phyloP scores from a whole-genome alignment of 176 grass and related monocot species.

The Leersia perrieri region DNA sequence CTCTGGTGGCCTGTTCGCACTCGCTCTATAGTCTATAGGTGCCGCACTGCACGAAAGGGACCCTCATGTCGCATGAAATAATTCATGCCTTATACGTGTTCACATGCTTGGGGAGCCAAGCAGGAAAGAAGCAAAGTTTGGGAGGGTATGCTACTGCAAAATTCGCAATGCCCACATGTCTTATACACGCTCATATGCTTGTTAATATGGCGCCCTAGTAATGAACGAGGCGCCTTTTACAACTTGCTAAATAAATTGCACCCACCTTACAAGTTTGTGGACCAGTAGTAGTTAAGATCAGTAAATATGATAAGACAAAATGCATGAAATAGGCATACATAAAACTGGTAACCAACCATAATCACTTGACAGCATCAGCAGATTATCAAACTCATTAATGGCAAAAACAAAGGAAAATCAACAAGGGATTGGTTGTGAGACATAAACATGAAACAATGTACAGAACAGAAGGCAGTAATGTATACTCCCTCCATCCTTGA shows the following conservation, averaged over 20 bases:
- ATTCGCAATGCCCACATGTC: not conserved
- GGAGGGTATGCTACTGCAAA: not conserved
- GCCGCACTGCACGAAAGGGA: not conserved
- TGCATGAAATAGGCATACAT: not conserved
- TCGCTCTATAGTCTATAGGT: too few relatives aligned
- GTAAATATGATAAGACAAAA: conserved; percentile 5
- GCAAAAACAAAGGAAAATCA: not conserved
- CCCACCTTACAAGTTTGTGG: too few relatives aligned
- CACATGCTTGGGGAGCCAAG: too few relatives aligned
- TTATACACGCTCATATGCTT: not conserved
- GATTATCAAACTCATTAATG: not conserved
- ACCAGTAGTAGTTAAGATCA: not conserved
- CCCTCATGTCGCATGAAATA: not conserved
- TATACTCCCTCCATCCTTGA: too few relatives aligned
- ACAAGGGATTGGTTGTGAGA: not conserved
- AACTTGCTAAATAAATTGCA: not conserved
- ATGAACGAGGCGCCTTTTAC: too few relatives aligned
- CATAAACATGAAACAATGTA: not conserved
- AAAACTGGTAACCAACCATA: not conserved
- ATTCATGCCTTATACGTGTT: too few relatives aligned
- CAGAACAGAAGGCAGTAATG: not conserved
- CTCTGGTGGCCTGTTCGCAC: not conserved
- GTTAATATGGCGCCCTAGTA: not conserved
- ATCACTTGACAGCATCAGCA: not conserved
- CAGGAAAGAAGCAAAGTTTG: not conserved